A percentile compares a stretch with the other conserved stretches of the same genome.
phyloP scores from a whole-genome alignment of 306 rosid species.

The Rosa rugosa region DNA sequence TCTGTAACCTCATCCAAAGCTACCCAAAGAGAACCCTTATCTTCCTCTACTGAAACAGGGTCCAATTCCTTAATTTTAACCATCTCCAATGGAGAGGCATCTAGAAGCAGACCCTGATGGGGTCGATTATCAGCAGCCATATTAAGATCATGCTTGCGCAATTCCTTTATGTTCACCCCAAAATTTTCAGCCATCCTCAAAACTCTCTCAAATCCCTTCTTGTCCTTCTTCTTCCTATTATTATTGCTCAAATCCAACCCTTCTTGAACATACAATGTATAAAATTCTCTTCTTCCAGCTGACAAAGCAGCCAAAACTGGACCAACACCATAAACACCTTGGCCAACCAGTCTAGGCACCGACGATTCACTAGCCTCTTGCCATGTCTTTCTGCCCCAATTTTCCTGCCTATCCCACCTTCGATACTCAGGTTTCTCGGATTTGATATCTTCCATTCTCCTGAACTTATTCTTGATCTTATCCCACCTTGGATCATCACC shows the following conservation, averaged over 20 bases:
- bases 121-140: constrained; percentile 95
- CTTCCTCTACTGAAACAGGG: constrained; percentile 62
- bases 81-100: constrained; percentile 92
- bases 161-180: constrained; percentile 59
- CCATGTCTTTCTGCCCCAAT: constrained; percentile 87
- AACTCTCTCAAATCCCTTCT: constrained; percentile 85
- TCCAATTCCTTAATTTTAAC: constrained; percentile 72
- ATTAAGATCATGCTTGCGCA: constrained; percentile 87
- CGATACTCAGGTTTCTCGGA: constrained; percentile 62
- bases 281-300: constrained; percentile 88
- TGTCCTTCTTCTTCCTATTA: constrained; percentile 93
- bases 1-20: constrained; percentile 96
- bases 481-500: constrained; percentile 87
- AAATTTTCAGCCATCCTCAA: constrained; percentile 69
- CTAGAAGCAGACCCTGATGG: constrained; percentile 89
- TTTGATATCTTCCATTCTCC: constrained; percentile 46
- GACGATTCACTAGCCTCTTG: constrained; percentile 78
- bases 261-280: constrained; percentile 77
- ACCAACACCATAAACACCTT: constrained; percentile 90
- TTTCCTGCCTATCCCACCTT: constrained; percentile 78
- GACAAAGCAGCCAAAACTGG: constrained; percentile 95
- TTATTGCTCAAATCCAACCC: constrained; percentile 82
- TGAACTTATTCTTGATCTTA: constrained; percentile 54
- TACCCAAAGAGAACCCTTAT: constrained; percentile 73
- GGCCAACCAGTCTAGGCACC: constrained; percentile 81